Percentiles rank a stretch among this genome's conserved stretches.
Conservation (phyloP, 2,329 filamentous ascomycete species). For the Epichloe aotearoae region DNA sequence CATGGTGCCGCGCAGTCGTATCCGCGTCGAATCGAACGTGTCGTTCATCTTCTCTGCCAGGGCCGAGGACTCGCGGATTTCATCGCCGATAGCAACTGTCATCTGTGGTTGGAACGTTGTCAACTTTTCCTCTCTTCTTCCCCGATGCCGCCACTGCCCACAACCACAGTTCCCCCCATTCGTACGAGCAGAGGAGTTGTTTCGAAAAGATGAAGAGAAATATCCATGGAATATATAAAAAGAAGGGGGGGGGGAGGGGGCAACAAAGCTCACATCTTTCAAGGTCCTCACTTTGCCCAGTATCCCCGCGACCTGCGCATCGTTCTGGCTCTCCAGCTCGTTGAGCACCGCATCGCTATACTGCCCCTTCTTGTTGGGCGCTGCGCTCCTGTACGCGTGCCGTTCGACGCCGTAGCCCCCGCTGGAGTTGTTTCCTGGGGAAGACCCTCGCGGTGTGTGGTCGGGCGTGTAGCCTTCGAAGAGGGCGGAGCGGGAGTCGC, state of each 20-base stretch:
- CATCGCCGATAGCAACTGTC: conserved; percentile 84
- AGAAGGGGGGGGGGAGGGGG: too few relatives aligned
- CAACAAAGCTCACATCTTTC: conserved; percentile 57
- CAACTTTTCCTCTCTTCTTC: too few relatives aligned
- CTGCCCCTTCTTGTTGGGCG: conserved; percentile 69
- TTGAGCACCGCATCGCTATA: conserved; percentile 86
- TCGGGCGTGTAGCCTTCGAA: conserved; percentile 58
- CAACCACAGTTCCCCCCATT: too few relatives aligned
- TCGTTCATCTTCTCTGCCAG: conserved; percentile 95
- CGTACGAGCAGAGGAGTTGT: too few relatives aligned
- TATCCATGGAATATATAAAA: too few relatives aligned
- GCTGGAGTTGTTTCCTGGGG: conserved; percentile 20
- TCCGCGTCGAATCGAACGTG: conserved; percentile 71
- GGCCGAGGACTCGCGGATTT: conserved; percentile 80
- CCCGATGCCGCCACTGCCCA: too few relatives aligned
- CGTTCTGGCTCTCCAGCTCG: conserved; percentile 92
- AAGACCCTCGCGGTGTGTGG: conserved; percentile 25
- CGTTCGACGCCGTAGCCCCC: conserved; percentile 13
- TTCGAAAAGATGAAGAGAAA: too few relatives aligned
- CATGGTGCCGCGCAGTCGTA: conserved; percentile 82
- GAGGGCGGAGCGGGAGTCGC: conserved; percentile 57
- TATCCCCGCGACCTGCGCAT: conserved; percentile 79
- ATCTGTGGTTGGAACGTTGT: conserved; percentile 38
- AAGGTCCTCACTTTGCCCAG: conserved; percentile 78
- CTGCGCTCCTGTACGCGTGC: conserved; percentile 48